These are phyloP conservation scores for Carpinus fangiana DNA, from an alignment of 306 rosid genomes.

Conservation along the genomic window DNA sequence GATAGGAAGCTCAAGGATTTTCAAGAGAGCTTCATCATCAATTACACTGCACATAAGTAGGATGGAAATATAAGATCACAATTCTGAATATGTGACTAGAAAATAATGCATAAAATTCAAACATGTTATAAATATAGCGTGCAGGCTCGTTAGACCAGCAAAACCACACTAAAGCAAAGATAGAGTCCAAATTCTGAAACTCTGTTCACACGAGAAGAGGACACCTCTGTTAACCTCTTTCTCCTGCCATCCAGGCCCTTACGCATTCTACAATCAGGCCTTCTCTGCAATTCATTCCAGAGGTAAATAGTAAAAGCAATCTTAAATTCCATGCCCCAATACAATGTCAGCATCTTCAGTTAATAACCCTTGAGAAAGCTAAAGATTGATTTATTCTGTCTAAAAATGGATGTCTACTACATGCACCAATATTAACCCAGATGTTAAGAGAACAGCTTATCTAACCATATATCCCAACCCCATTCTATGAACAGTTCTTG, in stretches of 20 bases:
- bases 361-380: not conserved
- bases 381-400: not conserved
- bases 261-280: not conserved
- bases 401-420: not conserved
- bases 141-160: not conserved
- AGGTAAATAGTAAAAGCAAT: not conserved
- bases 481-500: not conserved
- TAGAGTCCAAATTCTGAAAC: not conserved
- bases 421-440: not conserved
- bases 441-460: not conserved
- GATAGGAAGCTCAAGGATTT: conserved; percentile 87
- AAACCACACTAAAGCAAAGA: not conserved
- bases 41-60: conserved; percentile 62
- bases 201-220: not conserved
- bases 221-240: not conserved
- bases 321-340: not conserved
- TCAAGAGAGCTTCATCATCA: conserved; percentile 69
- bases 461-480: not conserved
- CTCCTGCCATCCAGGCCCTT: not conserved
- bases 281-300: not conserved
- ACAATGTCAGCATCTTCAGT: not conserved
- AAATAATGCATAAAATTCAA: conserved; percentile 13
- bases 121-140: not conserved
- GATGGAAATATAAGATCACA: conserved; percentile 17
- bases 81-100: conserved; percentile 7